Conservation (phyloP, 2,329 filamentous ascomycete species). For the Metarhizium brunneum region DNA sequence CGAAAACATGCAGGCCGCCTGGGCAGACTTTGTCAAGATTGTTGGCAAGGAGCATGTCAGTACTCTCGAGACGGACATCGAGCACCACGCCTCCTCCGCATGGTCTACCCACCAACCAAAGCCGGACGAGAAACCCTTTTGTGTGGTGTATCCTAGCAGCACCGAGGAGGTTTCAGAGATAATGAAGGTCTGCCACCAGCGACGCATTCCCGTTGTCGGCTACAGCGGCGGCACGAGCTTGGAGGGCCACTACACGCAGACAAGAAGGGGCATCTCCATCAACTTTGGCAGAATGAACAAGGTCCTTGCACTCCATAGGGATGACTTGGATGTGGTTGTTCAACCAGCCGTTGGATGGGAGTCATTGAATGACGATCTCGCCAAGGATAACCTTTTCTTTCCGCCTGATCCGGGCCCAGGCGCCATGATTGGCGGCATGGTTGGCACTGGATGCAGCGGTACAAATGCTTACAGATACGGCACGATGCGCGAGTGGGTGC, state of each 20-base stretch:
- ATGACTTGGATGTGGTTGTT: conserved; percentile 67
- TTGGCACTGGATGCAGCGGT: conserved; percentile 63
- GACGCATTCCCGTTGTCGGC: conserved; percentile 75
- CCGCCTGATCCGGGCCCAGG: conserved; percentile 86
- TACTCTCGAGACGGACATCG: conserved; percentile 45
- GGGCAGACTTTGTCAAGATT: conserved; percentile 58
- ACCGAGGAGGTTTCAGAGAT: conserved; percentile 80
- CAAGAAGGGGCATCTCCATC: conserved; percentile 72
- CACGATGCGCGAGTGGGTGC: conserved; percentile 91
- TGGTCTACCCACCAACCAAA: conserved; percentile 52
- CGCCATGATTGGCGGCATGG: conserved; percentile 86
- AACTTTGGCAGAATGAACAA: conserved; percentile 82
- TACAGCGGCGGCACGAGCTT: conserved; percentile 85
- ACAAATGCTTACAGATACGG: conserved; percentile 91
- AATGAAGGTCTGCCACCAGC: conserved; percentile 78
- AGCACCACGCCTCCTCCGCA: conserved; percentile 48
- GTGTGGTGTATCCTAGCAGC: conserved; percentile 65
- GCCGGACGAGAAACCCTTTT: conserved; percentile 45
- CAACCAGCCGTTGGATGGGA: conserved; percentile 85
- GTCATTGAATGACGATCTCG: conserved; percentile 67
- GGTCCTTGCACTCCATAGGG: conserved; percentile 66
- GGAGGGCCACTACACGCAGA: conserved; percentile 82
- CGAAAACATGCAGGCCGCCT: conserved; percentile 58
- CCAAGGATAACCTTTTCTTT: conserved; percentile 72
- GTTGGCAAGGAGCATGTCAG: conserved; percentile 57